phyloP scores from a whole-genome alignment of 306 rosid species.

The Bauhinia variegata region DNA sequence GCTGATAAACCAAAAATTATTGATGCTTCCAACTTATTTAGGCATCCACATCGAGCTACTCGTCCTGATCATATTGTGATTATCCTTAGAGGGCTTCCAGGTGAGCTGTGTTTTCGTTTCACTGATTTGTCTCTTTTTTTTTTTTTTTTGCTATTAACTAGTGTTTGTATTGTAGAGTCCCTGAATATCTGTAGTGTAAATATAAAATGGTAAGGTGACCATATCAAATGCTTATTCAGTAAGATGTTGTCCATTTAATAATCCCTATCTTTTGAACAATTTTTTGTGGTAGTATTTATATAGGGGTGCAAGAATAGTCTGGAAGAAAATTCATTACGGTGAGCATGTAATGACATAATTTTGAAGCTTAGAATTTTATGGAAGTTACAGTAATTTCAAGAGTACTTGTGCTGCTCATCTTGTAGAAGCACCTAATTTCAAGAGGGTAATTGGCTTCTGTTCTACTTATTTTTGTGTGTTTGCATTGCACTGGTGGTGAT shows the following conservation, averaged over 20 bases:
- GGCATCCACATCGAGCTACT: conserved; percentile 64
- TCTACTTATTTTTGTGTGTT: not conserved
- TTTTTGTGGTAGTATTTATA: conserved; percentile 9
- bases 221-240: no score
- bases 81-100: conserved; percentile 95
- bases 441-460: not conserved
- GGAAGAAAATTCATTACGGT: conserved; percentile 15
- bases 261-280: not conserved
- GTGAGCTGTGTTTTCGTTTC: conserved; percentile 38
- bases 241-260: no score
- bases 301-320: not conserved
- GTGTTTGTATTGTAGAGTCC: conserved; percentile 9
- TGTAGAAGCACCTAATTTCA: conserved; percentile 19
- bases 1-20: conserved; percentile 47
- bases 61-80: conserved; percentile 93
- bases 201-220: not conserved
- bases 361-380: conserved; percentile 15
- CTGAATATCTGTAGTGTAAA: not conserved
- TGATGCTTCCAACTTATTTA: conserved; percentile 66
- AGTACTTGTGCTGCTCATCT: not conserved
- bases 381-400: conserved; percentile 17
- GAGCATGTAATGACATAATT: conserved; percentile 9
- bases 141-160: not conserved
- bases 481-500: not conserved
- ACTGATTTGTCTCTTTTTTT: not conserved